Conservation (phyloP, 495 filamentous ascomycete species). For the Neurospora africana region DNA sequence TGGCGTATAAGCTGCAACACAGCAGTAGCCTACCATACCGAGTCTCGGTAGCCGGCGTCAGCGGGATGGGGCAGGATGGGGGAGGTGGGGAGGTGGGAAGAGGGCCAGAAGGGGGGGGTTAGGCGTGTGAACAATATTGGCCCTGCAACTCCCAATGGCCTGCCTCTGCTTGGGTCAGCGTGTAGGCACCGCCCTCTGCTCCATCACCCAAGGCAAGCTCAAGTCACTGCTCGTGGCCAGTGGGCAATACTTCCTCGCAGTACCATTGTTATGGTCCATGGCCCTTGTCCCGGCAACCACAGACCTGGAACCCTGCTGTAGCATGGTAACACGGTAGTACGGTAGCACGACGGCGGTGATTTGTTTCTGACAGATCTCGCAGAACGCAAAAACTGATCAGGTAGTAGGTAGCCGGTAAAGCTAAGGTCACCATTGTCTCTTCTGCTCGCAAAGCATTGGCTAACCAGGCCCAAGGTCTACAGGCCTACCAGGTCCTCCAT, state of each 20-base stretch:
- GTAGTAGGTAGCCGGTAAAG: neutral
- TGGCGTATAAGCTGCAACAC: constrained; percentile 20
- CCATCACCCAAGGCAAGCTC: neutral
- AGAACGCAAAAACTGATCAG: neutral
- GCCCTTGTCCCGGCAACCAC: neutral
- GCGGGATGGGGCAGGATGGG: neutral
- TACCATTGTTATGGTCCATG: neutral
- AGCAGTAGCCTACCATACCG: constrained; percentile 14
- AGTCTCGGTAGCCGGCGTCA: constrained; percentile 19
- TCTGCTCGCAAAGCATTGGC: neutral
- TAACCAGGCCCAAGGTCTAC: neutral
- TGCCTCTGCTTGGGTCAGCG: neutral
- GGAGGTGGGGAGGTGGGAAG: neutral
- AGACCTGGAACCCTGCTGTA: neutral
- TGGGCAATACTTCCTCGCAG: neutral
- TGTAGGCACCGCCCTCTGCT: neutral
- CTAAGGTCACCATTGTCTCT: neutral
- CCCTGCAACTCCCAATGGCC: constrained; percentile 1
- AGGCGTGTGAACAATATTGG: neutral
- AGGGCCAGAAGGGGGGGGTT: neutral
- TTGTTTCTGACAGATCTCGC: neutral
- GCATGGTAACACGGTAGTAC: neutral
- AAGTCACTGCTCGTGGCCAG: neutral
- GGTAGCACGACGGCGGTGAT: neutral
- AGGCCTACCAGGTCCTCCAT: neutral